Conservation (phyloP, 2,329 filamentous ascomycete genomes). For the Cryphonectria japonica region DNA sequence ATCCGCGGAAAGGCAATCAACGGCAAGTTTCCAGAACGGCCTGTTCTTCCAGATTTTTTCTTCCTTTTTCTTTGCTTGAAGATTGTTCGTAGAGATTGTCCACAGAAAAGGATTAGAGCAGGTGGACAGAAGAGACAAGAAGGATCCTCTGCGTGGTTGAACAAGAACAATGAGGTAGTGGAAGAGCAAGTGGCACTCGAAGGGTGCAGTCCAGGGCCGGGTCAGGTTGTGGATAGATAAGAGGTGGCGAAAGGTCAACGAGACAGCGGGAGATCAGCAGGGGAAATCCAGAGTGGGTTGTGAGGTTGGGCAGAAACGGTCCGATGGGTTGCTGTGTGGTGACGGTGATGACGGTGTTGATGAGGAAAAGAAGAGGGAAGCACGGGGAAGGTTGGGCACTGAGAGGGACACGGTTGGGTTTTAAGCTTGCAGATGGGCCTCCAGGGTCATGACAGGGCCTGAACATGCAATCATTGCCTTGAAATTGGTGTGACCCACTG, state of each 20-base stretch:
- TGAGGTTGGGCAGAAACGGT: slow-evolving; percentile 28
- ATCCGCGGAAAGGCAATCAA: slow-evolving; percentile 20
- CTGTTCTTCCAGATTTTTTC: slow-evolving; percentile 17
- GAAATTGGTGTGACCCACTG: slow-evolving; percentile 18
- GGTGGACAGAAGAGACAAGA: slow-evolving; percentile 14
- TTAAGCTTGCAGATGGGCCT: slow-evolving; percentile 28
- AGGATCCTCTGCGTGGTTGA: slow-evolving; percentile 9
- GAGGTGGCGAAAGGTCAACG: slow-evolving; percentile 26
- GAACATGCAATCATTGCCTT: background rate
- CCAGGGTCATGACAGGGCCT: slow-evolving; percentile 22
- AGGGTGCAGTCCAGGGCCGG: background rate
- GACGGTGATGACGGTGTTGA: slow-evolving; percentile 15
- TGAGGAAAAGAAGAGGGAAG: slow-evolving; percentile 16
- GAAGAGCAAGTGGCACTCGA: slow-evolving; percentile 24
- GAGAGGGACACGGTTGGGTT: slow-evolving; percentile 30
- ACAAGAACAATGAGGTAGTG: slow-evolving; percentile 19
- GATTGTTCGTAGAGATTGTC: slow-evolving; percentile 16
- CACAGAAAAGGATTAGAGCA: slow-evolving; percentile 11
- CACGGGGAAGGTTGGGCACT: slow-evolving; percentile 26
- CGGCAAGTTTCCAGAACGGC: slow-evolving; percentile 27
- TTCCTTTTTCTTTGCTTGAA: slow-evolving; percentile 6
- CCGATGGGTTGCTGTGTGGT: slow-evolving; percentile 17
- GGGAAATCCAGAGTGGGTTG: slow-evolving; percentile 24
- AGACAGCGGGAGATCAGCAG: slow-evolving; percentile 29
- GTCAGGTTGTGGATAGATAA: slow-evolving; percentile 22